A percentile compares a stretch with the other conserved stretches of the same genome.
These are phyloP conservation scores for Termitomyces sp. DNA, from an alignment of 768 basidiomycete genomes.

Conservation along the genomic window DNA sequence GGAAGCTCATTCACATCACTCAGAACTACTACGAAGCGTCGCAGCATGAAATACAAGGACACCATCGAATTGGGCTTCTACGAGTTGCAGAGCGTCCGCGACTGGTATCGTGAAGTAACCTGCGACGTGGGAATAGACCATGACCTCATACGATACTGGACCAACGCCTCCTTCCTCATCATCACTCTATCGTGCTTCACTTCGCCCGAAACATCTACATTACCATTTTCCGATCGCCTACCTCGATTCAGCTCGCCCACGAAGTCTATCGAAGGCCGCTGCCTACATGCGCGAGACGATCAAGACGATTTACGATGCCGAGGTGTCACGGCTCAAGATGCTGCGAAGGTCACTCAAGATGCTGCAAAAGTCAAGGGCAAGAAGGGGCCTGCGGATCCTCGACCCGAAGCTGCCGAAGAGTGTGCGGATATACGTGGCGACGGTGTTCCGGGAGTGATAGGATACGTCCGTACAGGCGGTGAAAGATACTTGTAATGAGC, in stretches of 20 bases:
- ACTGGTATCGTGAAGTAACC: constrained; percentile 96
- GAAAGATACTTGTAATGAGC: constrained; percentile 58
- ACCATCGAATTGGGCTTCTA: constrained; percentile 95
- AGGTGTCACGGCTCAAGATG: constrained; percentile 74
- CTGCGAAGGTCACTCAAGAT: constrained; percentile 76
- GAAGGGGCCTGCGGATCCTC: constrained; percentile 37
- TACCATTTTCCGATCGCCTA: constrained; percentile 63
- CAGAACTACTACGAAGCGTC: constrained; percentile 80
- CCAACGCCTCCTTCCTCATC: constrained; percentile 75
- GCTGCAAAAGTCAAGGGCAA: constrained; percentile 74
- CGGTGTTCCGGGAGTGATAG: constrained; percentile 92
- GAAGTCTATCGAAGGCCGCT: constrained; percentile 64
- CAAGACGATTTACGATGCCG: constrained; percentile 89
- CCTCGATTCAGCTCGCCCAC: constrained; percentile 75
- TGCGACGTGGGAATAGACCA: constrained; percentile 87
- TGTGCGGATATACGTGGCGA: constrained; percentile 89
- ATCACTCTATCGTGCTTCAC: constrained; percentile 86
- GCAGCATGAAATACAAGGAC: constrained; percentile 92
- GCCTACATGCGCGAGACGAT: constrained; percentile 88
- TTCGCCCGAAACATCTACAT: constrained; percentile 91
- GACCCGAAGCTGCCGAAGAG: constrained; percentile 85
- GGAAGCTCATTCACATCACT: constrained; percentile 78
- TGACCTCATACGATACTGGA: constrained; percentile 84
- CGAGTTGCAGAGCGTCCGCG: constrained; percentile 86
- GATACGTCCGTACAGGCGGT: constrained; percentile 74